A percentile compares a stretch with the other conserved stretches of the same genome.
phyloP scores from a whole-genome alignment of 805 yeast species.

The Hanseniaspora hatyaiensis region DNA sequence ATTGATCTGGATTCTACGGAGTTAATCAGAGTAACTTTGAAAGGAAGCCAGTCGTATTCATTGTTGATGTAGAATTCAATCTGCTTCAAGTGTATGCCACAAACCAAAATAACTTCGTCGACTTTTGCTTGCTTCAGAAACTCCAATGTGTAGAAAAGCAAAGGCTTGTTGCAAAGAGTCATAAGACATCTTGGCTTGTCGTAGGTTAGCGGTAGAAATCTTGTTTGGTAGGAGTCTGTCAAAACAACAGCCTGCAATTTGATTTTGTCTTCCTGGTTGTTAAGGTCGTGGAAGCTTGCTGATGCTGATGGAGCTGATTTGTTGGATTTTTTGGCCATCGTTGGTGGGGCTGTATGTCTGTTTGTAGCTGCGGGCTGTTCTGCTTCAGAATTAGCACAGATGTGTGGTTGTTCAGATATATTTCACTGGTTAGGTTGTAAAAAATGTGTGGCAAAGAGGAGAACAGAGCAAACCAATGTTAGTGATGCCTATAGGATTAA shows the following conservation, averaged over 20 bases:
- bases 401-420: background rate
- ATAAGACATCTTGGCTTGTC: constrained; percentile 79
- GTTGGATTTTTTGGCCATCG: constrained; percentile 13
- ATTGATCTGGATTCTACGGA: constrained; percentile 81
- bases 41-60: constrained; percentile 56
- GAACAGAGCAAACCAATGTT: no score
- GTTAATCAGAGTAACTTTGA: constrained; percentile 64
- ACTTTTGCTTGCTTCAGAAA: constrained; percentile 74
- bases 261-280: constrained; percentile 47
- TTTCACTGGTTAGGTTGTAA: no score
- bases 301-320: background rate
- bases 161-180: constrained; percentile 86
- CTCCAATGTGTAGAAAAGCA: constrained; percentile 88
- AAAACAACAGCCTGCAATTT: constrained; percentile 87
- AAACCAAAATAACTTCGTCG: constrained; percentile 77
- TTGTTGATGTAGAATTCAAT: constrained; percentile 67
- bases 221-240: constrained; percentile 83
- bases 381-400: background rate
- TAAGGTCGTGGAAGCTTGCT: constrained; percentile 31
- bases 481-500: no score
- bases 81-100: constrained; percentile 83
- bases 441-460: no score
- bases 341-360: no score
- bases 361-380: no score
- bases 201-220: constrained; percentile 85